Percentiles rank a stretch among this genome's conserved stretches.
Conservation (phyloP, 108 stramenopile genomes). For the Cyclostephanos invisitatus region DNA sequence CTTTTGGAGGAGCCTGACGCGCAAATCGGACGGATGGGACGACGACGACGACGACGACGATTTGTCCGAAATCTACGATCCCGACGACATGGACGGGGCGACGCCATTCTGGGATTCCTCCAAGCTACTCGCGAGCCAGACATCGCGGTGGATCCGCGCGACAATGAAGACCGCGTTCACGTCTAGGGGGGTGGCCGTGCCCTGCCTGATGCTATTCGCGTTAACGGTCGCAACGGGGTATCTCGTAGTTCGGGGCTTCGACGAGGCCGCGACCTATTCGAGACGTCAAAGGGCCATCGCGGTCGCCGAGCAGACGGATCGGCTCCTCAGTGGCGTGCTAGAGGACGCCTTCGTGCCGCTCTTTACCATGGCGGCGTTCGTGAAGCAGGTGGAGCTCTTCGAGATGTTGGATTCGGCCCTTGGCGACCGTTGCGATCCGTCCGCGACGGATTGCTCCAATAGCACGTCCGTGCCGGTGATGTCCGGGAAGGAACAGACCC, state of each 20-base stretch:
- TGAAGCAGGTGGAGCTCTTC: constrained; percentile 24
- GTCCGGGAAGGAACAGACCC: constrained; percentile 27
- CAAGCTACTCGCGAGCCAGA: not conserved
- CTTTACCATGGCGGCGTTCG: constrained; percentile 36
- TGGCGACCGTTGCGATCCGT: constrained; percentile 32
- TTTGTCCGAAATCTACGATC: not conserved
- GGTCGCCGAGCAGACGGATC: constrained; percentile 30
- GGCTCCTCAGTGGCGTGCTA: constrained; percentile 26
- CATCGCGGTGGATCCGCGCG: constrained; percentile 14
- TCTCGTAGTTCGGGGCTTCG: constrained; percentile 17
- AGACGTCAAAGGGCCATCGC: constrained; percentile 13
- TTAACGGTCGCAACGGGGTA: not conserved
- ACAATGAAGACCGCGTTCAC: constrained; percentile 36
- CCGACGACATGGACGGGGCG: not conserved
- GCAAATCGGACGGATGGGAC: constrained; percentile 8
- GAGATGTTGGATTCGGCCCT: constrained; percentile 17
- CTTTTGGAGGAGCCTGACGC: constrained; percentile 5
- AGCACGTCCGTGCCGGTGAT: constrained; percentile 29
- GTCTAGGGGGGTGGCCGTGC: constrained; percentile 12
- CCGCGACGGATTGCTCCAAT: not conserved
- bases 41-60: not conserved
- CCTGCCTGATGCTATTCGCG: constrained; percentile 15
- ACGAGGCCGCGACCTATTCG: constrained; percentile 12
- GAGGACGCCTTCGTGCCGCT: constrained; percentile 38
- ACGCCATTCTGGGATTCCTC: not conserved